Conservation (phyloP, 805 yeast species). For the Nakazawaea wickerhamii region DNA sequence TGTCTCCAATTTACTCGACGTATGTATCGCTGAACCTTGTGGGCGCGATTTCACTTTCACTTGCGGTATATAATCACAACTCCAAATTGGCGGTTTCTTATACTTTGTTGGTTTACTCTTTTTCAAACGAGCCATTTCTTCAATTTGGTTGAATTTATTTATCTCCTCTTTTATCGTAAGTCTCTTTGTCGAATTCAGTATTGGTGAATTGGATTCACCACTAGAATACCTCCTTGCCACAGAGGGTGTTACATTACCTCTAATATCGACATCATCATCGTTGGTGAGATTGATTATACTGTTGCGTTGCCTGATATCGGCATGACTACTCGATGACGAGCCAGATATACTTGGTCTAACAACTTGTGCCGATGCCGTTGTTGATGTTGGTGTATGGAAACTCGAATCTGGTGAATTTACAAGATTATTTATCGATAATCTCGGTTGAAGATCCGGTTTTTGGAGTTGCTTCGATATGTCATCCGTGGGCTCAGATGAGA, state of each 20-base stretch:
- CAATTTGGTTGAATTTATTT: slow-evolving; percentile 6
- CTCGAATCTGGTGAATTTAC: slow-evolving; percentile 10
- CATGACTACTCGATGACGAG: neutral
- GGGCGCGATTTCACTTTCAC: slow-evolving; percentile 12
- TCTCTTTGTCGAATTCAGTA: neutral
- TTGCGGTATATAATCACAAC: slow-evolving; percentile 61
- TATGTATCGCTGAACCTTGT: neutral
- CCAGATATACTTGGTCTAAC: neutral
- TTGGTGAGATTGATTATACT: slow-evolving; percentile 35
- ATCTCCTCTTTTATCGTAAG: slow-evolving; percentile 7
- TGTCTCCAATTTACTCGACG: slow-evolving; percentile 13
- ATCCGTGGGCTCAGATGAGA: slow-evolving; percentile 12
- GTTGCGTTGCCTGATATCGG: slow-evolving; percentile 20
- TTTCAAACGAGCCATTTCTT: slow-evolving; percentile 1
- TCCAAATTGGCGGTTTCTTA: slow-evolving; percentile 74
- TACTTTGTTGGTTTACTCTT: slow-evolving; percentile 54
- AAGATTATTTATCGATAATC: slow-evolving; percentile 12
- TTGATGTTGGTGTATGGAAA: slow-evolving; percentile 3
- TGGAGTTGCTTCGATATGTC: slow-evolving; percentile 1
- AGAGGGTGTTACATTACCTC: slow-evolving; percentile 34
- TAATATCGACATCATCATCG: slow-evolving; percentile 38
- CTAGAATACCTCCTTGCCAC: slow-evolving; percentile 23
- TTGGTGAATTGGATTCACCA: slow-evolving; percentile 22
- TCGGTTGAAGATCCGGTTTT: slow-evolving; percentile 10
- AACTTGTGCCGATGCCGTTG: neutral